A percentile compares a stretch with the other conserved stretches of the same genome.
phyloP scores from a whole-genome alignment of 2,329 filamentous ascomycete genomes.

The Nemania sp. region DNA sequence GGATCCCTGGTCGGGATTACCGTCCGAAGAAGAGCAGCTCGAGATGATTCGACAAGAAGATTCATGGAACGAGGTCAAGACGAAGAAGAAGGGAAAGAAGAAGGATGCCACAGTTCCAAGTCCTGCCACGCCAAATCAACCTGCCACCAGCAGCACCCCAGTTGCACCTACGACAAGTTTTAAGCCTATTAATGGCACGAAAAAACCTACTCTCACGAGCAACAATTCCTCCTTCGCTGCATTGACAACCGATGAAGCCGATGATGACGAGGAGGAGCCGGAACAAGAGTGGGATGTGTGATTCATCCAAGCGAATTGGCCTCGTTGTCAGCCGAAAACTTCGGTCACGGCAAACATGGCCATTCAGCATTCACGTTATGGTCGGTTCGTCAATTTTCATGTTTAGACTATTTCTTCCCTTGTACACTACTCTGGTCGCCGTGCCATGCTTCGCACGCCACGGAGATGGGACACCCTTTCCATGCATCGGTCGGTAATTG shows the following conservation, averaged over 20 bases:
- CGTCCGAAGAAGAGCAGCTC: slow-evolving; percentile 66
- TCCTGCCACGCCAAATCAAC: slow-evolving; percentile 27
- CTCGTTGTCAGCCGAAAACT: not conserved
- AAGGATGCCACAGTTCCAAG: slow-evolving; percentile 46
- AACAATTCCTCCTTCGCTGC: slow-evolving; percentile 42
- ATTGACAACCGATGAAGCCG: slow-evolving; percentile 38
- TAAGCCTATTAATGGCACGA: slow-evolving; percentile 34
- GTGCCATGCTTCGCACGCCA: slow-evolving; percentile 22
- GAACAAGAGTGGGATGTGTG: slow-evolving; percentile 43
- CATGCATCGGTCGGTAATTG: slow-evolving; percentile 28
- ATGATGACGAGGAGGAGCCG: slow-evolving; percentile 38
- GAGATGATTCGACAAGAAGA: slow-evolving; percentile 57
- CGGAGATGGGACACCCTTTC: slow-evolving; percentile 25
- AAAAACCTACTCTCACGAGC: slow-evolving; percentile 38
- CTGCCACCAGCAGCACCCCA: slow-evolving; percentile 25
- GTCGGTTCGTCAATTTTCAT: slow-evolving; percentile 9
- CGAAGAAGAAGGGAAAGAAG: slow-evolving; percentile 48
- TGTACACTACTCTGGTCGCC: slow-evolving; percentile 32
- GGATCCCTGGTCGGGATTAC: slow-evolving; percentile 55
- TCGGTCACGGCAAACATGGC: slow-evolving; percentile 16
- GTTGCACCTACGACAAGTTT: slow-evolving; percentile 24
- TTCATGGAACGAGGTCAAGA: slow-evolving; percentile 61
- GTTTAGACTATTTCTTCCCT: slow-evolving; percentile 27
- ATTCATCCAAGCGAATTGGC: slow-evolving; percentile 17
- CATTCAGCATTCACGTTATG: not conserved